Evolutionary conservation across 129 eudicot species (phyloP).

Genomic region (Flaveria bidentis): DNA sequence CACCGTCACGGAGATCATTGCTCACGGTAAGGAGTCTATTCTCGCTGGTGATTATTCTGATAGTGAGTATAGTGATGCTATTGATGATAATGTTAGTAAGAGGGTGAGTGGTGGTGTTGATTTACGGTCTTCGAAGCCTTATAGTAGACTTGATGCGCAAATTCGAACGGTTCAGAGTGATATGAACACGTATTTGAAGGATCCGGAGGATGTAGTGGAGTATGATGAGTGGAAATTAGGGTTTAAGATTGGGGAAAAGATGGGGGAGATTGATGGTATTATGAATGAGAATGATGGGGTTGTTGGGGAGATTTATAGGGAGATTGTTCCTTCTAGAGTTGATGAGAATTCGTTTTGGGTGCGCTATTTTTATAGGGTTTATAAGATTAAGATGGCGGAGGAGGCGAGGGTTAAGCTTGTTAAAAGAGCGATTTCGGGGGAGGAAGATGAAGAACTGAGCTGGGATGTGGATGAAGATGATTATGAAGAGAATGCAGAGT

Average conservation of each 20-base stretch:
- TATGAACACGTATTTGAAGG: slow-evolving; percentile 65
- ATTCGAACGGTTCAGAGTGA: slow-evolving; percentile 56
- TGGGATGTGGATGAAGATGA: slow-evolving; percentile 93
- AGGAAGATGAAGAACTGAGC: slow-evolving; percentile 75
- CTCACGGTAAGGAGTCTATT: slow-evolving; percentile 46
- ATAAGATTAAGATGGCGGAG: slow-evolving; percentile 62
- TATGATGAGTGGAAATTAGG: slow-evolving; percentile 62
- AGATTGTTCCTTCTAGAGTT: slow-evolving; percentile 59
- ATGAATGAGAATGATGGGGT: slow-evolving; percentile 44
- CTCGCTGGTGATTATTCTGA: slow-evolving; percentile 43
- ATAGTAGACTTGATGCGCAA: slow-evolving; percentile 67
- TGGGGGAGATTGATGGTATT: slow-evolving; percentile 49
- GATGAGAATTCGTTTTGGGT: slow-evolving; percentile 66
- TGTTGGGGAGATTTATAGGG: slow-evolving; percentile 52
- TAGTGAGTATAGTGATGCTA: slow-evolving; percentile 19
- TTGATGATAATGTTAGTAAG: slow-evolving; percentile 13
- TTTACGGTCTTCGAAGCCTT: slow-evolving; percentile 42
- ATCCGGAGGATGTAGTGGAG: slow-evolving; percentile 53
- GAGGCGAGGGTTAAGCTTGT: slow-evolving; percentile 77
- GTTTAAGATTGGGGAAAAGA: slow-evolving; percentile 50
- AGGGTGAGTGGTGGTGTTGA: slow-evolving; percentile 8
- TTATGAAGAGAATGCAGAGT: slow-evolving; percentile 46
- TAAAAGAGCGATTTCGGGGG: slow-evolving; percentile 56
- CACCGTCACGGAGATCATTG: slow-evolving; percentile 55
- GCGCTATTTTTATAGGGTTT: slow-evolving; percentile 65